Evolutionary conservation across 2,329 filamentous ascomycete species (phyloP).

Genomic region (Stylonectria norvegica): DNA sequence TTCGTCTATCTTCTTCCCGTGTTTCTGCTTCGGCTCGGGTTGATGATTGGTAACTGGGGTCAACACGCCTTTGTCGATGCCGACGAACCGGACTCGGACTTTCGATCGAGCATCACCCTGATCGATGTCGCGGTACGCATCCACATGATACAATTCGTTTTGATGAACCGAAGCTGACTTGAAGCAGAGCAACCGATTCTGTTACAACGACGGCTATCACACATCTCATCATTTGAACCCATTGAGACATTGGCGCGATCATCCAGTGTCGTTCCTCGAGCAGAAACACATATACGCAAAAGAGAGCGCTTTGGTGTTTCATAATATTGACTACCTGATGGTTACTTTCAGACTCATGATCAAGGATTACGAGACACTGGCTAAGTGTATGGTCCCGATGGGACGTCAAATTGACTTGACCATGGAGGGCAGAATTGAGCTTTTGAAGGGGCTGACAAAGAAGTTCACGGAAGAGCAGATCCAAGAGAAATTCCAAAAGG

Average conservation of each 20-base stretch:
- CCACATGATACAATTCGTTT: not conserved
- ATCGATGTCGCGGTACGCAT: slow-evolving; percentile 72
- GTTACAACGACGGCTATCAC: slow-evolving; percentile 81
- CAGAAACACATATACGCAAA: slow-evolving; percentile 63
- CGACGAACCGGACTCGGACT: slow-evolving; percentile 72
- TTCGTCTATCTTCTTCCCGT: slow-evolving; percentile 68
- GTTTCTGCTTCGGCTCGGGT: slow-evolving; percentile 60
- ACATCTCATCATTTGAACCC: slow-evolving; percentile 79
- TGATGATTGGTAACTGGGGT: slow-evolving; percentile 84
- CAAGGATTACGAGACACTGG: slow-evolving; percentile 69
- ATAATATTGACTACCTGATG: slow-evolving; percentile 78
- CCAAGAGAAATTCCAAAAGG: slow-evolving; percentile 12
- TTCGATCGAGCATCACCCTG: slow-evolving; percentile 72
- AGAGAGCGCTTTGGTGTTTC: slow-evolving; percentile 71
- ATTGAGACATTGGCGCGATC: slow-evolving; percentile 75
- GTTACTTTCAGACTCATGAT: slow-evolving; percentile 65
- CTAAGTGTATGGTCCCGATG: slow-evolving; percentile 69
- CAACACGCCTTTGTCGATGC: slow-evolving; percentile 80
- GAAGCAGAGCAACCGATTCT: slow-evolving; percentile 70
- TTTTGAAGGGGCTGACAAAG: slow-evolving; percentile 22
- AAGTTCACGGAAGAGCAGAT: slow-evolving; percentile 25
- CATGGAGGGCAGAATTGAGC: slow-evolving; percentile 39
- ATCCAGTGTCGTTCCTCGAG: slow-evolving; percentile 69
- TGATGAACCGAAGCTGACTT: not conserved
- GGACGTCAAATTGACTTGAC: slow-evolving; percentile 66